Conservation (phyloP, 2,329 filamentous ascomycete genomes). For the Hymenoscyphus repandus region DNA sequence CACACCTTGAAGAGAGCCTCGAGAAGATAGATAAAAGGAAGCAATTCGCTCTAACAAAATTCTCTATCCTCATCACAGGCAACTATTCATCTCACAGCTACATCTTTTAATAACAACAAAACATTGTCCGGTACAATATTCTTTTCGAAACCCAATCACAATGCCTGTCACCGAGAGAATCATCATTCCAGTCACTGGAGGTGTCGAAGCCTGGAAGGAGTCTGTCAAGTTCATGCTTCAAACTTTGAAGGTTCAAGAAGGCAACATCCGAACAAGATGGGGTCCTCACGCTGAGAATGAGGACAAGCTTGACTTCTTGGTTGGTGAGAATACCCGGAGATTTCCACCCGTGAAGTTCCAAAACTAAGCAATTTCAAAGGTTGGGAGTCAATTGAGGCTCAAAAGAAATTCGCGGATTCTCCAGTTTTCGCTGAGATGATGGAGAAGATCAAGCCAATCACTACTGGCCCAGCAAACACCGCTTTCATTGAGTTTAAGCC, state of each 20-base stretch:
- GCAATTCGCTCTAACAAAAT: not conserved
- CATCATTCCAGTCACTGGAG: conserved; percentile 24
- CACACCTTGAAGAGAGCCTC: not conserved
- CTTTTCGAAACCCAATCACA: conserved; percentile 8
- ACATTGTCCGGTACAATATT: conserved; percentile 14
- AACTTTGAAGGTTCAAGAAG: conserved; percentile 25
- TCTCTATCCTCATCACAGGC: not conserved
- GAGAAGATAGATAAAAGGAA: not conserved
- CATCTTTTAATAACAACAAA: conserved; percentile 4
- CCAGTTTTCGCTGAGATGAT: conserved; percentile 18
- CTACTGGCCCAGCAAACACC: conserved; percentile 21
- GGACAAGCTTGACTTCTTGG: conserved; percentile 27
- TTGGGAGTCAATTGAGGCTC: conserved; percentile 22
- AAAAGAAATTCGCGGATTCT: conserved; percentile 18
- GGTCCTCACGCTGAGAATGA: conserved; percentile 26
- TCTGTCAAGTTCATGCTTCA: conserved; percentile 27
- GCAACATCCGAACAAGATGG: conserved; percentile 29
- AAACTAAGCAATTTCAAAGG: no score
- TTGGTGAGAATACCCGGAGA: no score
- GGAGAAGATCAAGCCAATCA: conserved; percentile 15
- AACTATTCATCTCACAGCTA: not conserved
- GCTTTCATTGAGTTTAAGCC: conserved; percentile 27
- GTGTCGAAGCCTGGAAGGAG: conserved; percentile 29
- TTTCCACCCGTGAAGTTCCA: no score
- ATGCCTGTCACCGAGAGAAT: conserved; percentile 21